These are phyloP conservation scores for Kregervanrija delftensis DNA, from an alignment of 805 yeast species.

Conservation along the genomic window DNA sequence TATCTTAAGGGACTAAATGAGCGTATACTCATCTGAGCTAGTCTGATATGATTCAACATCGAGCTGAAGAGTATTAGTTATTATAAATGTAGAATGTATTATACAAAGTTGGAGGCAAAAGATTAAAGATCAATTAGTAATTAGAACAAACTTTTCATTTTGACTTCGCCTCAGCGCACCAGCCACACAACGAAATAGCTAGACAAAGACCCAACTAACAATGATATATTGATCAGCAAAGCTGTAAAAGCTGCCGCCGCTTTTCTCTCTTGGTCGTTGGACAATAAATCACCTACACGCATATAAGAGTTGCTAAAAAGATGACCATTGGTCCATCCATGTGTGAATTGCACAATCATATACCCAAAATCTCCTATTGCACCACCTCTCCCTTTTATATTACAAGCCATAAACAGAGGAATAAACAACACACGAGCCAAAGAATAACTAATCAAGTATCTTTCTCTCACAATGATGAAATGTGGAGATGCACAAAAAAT, in stretches of 20 bases:
- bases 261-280: slow-evolving; percentile 56
- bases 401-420: slow-evolving; percentile 68
- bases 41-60: too few species aligned
- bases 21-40: too few species aligned
- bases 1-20: too few species aligned
- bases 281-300: slow-evolving; percentile 21
- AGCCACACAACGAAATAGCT: slow-evolving; percentile 56
- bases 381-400: slow-evolving; percentile 36
- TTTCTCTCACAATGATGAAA: slow-evolving; percentile 37
- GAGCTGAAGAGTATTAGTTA: too few species aligned
- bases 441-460: slow-evolving; percentile 46
- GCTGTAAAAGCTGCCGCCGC: slow-evolving; percentile 95
- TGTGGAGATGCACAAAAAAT: slow-evolving; percentile 47
- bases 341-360: slow-evolving; percentile 59
- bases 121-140: too few species aligned
- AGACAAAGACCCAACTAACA: slow-evolving; percentile 69
- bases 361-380: slow-evolving; percentile 62
- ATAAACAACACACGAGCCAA: slow-evolving; percentile 50
- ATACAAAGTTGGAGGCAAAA: too few species aligned
- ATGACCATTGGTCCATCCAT: slow-evolving; percentile 89
- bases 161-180: too few species aligned
- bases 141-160: too few species aligned
- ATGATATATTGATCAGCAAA: slow-evolving; percentile 69
- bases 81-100: too few species aligned
- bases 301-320: slow-evolving; percentile 66